Percentiles rank a stretch among this genome's conserved stretches.
Evolutionary conservation across 805 yeast genomes (phyloP).

Genomic region (Yamadazyma akitaensis): DNA sequence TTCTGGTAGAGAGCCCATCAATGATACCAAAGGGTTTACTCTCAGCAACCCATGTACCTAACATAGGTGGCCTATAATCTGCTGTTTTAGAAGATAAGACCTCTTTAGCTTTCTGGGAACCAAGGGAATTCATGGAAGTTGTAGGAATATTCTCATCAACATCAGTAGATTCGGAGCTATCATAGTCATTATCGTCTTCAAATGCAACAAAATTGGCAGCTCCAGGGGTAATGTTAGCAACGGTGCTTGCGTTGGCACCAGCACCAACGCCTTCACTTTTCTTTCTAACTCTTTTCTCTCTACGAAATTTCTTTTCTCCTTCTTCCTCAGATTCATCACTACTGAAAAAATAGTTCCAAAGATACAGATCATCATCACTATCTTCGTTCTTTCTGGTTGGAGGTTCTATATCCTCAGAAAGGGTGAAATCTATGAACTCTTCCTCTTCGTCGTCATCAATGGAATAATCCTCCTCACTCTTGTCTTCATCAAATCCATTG

Average conservation of each 20-base stretch:
- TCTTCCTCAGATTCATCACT: slow-evolving; percentile 22
- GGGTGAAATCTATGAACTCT: slow-evolving; percentile 36
- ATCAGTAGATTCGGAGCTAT: slow-evolving; percentile 89
- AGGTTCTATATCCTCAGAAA: slow-evolving; percentile 17
- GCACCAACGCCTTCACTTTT: not conserved
- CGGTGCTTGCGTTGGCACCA: not conserved
- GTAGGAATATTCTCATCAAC: slow-evolving; percentile 84
- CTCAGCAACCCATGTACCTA: slow-evolving; percentile 87
- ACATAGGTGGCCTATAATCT: slow-evolving; percentile 83
- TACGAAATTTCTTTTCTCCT: slow-evolving; percentile 17
- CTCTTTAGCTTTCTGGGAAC: slow-evolving; percentile 86
- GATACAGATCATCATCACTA: slow-evolving; percentile 62
- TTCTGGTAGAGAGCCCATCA: slow-evolving; percentile 89
- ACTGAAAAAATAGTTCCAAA: slow-evolving; percentile 71
- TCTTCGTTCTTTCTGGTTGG: slow-evolving; percentile 2
- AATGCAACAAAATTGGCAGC: not conserved
- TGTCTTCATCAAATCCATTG: slow-evolving; percentile 45
- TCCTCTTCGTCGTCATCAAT: slow-evolving; percentile 37
- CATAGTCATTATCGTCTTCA: slow-evolving; percentile 32
- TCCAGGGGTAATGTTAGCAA: not conserved
- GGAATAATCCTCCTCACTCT: slow-evolving; percentile 17
- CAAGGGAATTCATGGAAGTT: slow-evolving; percentile 52
- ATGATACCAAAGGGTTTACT: slow-evolving; percentile 88
- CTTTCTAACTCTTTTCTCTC: slow-evolving; percentile 16
- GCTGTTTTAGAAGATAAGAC: slow-evolving; percentile 83